These are phyloP conservation scores for Nematocida parisii DNA, from an alignment of 371 early-diverging fungal species.

Conservation along the genomic window DNA sequence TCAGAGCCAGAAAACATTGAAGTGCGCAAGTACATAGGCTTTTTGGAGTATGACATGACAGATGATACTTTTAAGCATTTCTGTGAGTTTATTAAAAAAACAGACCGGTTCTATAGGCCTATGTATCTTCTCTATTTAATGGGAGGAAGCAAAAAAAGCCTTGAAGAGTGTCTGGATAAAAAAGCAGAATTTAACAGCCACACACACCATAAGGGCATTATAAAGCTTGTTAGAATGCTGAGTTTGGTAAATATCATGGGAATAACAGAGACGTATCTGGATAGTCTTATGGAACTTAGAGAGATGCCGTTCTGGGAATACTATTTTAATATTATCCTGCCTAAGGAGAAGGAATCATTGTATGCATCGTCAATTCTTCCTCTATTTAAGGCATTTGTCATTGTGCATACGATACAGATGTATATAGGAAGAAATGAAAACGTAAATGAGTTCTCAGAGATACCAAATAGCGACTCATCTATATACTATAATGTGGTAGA, in stretches of 20 bases:
- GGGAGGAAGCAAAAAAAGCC: background rate
- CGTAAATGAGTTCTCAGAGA: background rate
- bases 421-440: conserved; percentile 28
- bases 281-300: background rate
- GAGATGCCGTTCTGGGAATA: conserved; percentile 24
- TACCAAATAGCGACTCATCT: background rate
- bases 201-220: background rate
- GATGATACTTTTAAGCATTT: conserved; percentile 11
- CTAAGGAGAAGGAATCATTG: conserved; percentile 1
- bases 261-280: background rate
- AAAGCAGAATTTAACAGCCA: conserved; percentile 19
- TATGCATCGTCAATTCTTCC: conserved; percentile 12
- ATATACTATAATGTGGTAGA: conserved; percentile 10
- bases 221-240: conserved; percentile 7
- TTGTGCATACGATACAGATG: conserved; percentile 30
- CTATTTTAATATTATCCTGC: conserved; percentile 18
- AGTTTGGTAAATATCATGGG: background rate
- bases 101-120: conserved; percentile 8
- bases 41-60: conserved; percentile 43
- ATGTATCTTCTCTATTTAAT: conserved; percentile 7
- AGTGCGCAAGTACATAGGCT: conserved; percentile 1
- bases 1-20: background rate
- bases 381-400: conserved; percentile 34
- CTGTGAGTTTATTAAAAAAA: conserved; percentile 9
- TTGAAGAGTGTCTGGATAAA: conserved; percentile 5